phyloP scores from a whole-genome alignment of 2,329 filamentous ascomycete genomes.

The Neospermospora avenae region DNA sequence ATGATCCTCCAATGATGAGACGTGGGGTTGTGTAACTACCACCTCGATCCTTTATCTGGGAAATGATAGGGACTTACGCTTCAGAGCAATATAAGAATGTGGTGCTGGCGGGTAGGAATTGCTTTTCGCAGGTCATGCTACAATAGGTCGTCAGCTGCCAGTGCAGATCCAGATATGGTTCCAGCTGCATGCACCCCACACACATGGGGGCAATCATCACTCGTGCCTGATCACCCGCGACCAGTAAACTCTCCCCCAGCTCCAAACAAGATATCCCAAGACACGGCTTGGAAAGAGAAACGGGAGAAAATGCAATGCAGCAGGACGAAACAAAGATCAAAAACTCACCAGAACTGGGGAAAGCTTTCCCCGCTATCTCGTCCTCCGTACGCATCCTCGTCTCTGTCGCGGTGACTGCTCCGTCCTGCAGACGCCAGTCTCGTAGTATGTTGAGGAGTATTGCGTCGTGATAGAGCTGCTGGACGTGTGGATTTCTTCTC shows the following conservation, averaged over 20 bases:
- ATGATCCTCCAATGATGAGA: not conserved
- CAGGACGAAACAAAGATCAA: not conserved
- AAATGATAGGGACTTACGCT: conserved; percentile 44
- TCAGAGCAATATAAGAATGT: conserved; percentile 62
- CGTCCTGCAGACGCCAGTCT: conserved; percentile 13
- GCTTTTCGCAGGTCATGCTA: conserved; percentile 66
- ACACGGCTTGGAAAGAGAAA: conserved; percentile 4
- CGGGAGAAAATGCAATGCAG: conserved; percentile 4
- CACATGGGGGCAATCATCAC: not conserved
- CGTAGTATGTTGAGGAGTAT: conserved; percentile 24
- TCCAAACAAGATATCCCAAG: not conserved
- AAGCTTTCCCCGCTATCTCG: conserved; percentile 58
- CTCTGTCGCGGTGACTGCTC: conserved; percentile 18
- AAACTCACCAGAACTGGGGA: conserved; percentile 61
- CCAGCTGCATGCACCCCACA: not conserved
- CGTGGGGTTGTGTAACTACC: not conserved
- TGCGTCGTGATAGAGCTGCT: conserved; percentile 20
- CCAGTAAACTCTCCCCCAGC: not conserved
- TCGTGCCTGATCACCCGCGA: conserved; percentile 1
- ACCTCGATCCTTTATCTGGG: not conserved
- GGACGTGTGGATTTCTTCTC: conserved; percentile 28
- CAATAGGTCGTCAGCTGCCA: conserved; percentile 24
- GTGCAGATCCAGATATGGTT: conserved; percentile 10
- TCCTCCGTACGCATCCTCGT: conserved; percentile 22
- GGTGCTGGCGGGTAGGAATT: conserved; percentile 57